Evolutionary conservation across 164 flowering plant species (phyloP).

Genomic region (Platanus orientalis): DNA sequence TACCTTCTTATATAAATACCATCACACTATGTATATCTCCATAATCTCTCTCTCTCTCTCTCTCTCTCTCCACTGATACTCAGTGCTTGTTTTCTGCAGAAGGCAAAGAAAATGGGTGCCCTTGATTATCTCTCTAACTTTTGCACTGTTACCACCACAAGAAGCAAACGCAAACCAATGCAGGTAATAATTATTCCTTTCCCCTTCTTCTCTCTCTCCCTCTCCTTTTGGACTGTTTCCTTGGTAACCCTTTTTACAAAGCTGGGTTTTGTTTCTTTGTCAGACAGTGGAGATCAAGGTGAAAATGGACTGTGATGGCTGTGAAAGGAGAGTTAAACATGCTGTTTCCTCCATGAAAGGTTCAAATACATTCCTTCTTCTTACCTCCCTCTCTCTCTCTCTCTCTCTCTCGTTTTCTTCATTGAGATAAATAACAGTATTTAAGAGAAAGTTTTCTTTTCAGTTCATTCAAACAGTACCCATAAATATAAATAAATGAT

Average conservation of each 20-base stretch:
- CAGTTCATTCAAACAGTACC: neutral
- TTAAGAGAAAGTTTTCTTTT: neutral
- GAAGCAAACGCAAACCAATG: conserved; percentile 52
- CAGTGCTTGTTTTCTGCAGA: neutral
- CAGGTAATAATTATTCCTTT: conserved; percentile 40
- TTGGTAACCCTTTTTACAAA: neutral
- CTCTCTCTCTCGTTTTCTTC: neutral
- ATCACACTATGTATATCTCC: neutral
- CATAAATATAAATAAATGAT: neutral
- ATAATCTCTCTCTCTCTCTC: conserved; percentile 14
- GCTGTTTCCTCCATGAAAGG: conserved; percentile 65
- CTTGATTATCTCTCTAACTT: conserved; percentile 62
- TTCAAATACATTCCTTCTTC: conserved; percentile 13
- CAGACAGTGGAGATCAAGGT: conserved; percentile 84
- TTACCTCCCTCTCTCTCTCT: conserved; percentile 12
- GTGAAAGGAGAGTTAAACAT: conserved; percentile 65
- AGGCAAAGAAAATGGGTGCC: conserved; percentile 46
- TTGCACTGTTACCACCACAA: conserved; percentile 47
- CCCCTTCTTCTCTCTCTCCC: neutral
- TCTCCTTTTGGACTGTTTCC: neutral
- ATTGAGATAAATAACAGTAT: too few species aligned
- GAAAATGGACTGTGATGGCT: conserved; percentile 84
- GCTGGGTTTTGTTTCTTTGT: conserved; percentile 4
- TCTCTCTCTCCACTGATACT: neutral
- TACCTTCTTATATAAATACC: neutral